Evolutionary conservation across 2,329 filamentous ascomycete genomes (phyloP), one percentile per base, ranked within the genome.

Genomic region (Penicillium digitatum): DNA sequence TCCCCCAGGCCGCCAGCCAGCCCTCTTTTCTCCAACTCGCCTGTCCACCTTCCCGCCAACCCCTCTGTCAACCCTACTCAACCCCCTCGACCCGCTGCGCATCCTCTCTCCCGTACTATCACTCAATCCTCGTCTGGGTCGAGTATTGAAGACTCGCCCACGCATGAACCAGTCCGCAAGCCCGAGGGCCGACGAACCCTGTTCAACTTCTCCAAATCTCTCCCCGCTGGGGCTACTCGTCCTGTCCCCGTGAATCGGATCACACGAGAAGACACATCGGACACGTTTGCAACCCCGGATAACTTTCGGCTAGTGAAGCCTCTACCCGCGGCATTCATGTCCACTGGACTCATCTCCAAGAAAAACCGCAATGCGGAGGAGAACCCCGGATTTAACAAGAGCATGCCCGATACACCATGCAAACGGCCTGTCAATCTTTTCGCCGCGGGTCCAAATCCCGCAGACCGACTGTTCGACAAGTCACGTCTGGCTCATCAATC

Each of bases 341-440:
- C 94, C 1, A 97, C 94, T 0, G 92, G 93, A 1, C 78, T 99
- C 27, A 87, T 99, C 51, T 96, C 94, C 11, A 99, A 99, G 76
- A 89, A 95, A 72, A 95, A 94, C 67, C 87, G 89, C 54, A 87
- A 89, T 70, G 83, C 87, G 0, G 90, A 96, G 62, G 82, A 90
- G 48, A 74, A 74, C 72, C 35, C 44, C 5, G 78, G 77, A 24
- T 76, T 76, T 27, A 81, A 81, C 72, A 85, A 87, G 68, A 81
- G 83, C 29, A 92, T 95, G 80, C 93, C 94, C 0, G 94, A 97
- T 69, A 99, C 94, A 1, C 94, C 94, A 1, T 97, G 94, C 75
- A 99, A 97, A 78, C 91, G 94, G 69, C 86, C 88, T 50, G 78
- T 81, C 5, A 86, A 84, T 62, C 76, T 87, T 54, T 84, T 92